Conservation (phyloP, 345 rosid genomes). For the Aquilaria yunnanensis region DNA sequence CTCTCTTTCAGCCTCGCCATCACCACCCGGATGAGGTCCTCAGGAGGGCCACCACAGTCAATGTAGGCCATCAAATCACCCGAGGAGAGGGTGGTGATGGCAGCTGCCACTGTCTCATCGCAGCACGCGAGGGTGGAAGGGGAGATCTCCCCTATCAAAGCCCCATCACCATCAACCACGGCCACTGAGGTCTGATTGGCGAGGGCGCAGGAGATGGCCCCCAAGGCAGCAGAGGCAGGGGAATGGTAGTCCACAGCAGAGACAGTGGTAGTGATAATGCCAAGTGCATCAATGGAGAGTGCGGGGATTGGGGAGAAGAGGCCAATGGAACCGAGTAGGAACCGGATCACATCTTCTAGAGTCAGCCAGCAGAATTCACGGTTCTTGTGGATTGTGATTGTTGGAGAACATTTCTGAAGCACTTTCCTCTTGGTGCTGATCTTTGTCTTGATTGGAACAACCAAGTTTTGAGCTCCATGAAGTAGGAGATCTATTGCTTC, state of each 20-base stretch:
- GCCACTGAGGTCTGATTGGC: slow-evolving; percentile 68
- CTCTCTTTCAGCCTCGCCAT: slow-evolving; percentile 40
- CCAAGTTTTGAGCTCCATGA: slow-evolving; percentile 79
- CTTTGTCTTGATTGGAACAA: slow-evolving; percentile 62
- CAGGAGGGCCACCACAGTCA: slow-evolving; percentile 68
- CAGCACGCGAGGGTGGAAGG: slow-evolving; percentile 59
- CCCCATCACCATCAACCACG: slow-evolving; percentile 47
- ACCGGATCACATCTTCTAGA: slow-evolving; percentile 78
- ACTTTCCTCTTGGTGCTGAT: slow-evolving; percentile 39
- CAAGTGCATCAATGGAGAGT: slow-evolving; percentile 55
- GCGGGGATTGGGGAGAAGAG: slow-evolving; percentile 66
- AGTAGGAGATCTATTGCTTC: slow-evolving; percentile 78
- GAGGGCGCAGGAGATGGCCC: slow-evolving; percentile 42
- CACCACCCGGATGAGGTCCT: slow-evolving; percentile 52
- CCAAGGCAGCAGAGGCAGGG: slow-evolving; percentile 48
- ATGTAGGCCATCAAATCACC: slow-evolving; percentile 88
- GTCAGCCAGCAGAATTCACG: slow-evolving; percentile 84
- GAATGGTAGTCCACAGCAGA: slow-evolving; percentile 56
- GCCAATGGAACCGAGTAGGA: slow-evolving; percentile 69
- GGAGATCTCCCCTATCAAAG: slow-evolving; percentile 69
- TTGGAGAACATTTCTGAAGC: slow-evolving; percentile 25
- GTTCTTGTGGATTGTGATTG: slow-evolving; percentile 43
- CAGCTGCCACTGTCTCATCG: slow-evolving; percentile 66
- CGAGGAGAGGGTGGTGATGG: slow-evolving; percentile 59
- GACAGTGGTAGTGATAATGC: slow-evolving; percentile 43